Evolutionary conservation across 2,329 filamentous ascomycete species (phyloP).

Genomic region (Phialophora tarda): DNA sequence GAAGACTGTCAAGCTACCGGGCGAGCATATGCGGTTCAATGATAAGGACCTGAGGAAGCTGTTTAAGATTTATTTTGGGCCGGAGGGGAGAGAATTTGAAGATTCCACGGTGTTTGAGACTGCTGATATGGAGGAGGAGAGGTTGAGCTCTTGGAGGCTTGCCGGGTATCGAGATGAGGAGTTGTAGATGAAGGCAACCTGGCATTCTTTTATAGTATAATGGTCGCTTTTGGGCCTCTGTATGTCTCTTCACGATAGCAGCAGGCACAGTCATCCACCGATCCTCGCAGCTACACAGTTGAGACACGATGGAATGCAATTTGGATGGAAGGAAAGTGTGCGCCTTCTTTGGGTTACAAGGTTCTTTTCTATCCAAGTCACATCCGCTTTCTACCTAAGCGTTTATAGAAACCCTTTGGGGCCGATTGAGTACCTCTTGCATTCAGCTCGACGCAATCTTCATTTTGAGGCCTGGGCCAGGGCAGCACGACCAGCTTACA

Average conservation of each 20-base stretch:
- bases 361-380: background rate
- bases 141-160: background rate
- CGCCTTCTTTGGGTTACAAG: background rate
- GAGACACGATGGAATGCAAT: background rate
- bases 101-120: background rate
- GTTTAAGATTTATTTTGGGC: slow-evolving; percentile 61
- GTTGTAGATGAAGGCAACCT: slow-evolving; percentile 10
- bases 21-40: slow-evolving; percentile 81
- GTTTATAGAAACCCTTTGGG: background rate
- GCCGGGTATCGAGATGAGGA: slow-evolving; percentile 14
- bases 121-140: background rate
- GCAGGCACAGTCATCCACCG: background rate
- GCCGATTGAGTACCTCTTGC: background rate
- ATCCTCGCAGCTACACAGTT: background rate
- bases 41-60: slow-evolving; percentile 69
- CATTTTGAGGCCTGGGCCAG: background rate
- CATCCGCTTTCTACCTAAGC: background rate
- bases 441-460: background rate
- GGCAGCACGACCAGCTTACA: too few species aligned
- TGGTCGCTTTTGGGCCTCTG: background rate
- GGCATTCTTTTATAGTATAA: background rate
- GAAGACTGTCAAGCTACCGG: slow-evolving; percentile 73
- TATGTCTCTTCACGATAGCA: background rate
- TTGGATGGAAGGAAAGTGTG: background rate
- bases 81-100: slow-evolving; percentile 32